Conservation (phyloP, 179 eudicot species). For the Spinacia oleracea region DNA sequence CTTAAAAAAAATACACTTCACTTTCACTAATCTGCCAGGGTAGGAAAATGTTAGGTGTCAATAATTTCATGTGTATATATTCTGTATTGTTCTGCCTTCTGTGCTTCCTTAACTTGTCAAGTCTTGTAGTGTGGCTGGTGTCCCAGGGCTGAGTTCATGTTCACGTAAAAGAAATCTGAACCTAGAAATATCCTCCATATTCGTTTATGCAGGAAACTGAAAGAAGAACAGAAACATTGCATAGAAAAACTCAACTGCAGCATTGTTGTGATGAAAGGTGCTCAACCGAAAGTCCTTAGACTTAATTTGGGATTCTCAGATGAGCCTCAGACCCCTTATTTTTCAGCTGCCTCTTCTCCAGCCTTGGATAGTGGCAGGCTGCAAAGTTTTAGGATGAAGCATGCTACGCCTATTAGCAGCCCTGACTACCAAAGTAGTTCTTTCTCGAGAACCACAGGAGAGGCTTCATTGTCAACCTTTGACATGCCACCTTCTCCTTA, state of each 20-base stretch:
- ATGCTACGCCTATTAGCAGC: constrained; percentile 83
- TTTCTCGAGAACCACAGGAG: constrained; percentile 57
- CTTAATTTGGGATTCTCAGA: constrained; percentile 64
- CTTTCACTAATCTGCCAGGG: no score
- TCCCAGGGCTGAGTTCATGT: neutral
- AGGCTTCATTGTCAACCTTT: constrained; percentile 48
- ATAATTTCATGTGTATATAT: neutral
- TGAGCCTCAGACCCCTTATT: constrained; percentile 71
- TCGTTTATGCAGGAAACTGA: constrained; percentile 56
- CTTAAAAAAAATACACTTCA: no score
- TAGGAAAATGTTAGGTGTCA: neutral
- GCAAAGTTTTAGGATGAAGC: constrained; percentile 53
- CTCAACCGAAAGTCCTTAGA: constrained; percentile 71
- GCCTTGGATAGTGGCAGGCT: constrained; percentile 43
- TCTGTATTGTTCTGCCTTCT: neutral
- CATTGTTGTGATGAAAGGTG: constrained; percentile 82
- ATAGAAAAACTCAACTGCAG: constrained; percentile 78
- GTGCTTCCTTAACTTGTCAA: neutral
- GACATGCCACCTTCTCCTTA: constrained; percentile 53
- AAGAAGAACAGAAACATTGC: constrained; percentile 80
- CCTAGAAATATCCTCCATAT: neutral
- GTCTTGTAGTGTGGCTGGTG: no score
- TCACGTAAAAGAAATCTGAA: neutral
- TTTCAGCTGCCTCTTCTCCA: constrained; percentile 81
- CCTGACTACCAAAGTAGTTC: constrained; percentile 72